Percentiles rank a stretch among this genome's conserved stretches.
Conservation (phyloP, 305 asterid genomes). For the Lippia alba region DNA sequence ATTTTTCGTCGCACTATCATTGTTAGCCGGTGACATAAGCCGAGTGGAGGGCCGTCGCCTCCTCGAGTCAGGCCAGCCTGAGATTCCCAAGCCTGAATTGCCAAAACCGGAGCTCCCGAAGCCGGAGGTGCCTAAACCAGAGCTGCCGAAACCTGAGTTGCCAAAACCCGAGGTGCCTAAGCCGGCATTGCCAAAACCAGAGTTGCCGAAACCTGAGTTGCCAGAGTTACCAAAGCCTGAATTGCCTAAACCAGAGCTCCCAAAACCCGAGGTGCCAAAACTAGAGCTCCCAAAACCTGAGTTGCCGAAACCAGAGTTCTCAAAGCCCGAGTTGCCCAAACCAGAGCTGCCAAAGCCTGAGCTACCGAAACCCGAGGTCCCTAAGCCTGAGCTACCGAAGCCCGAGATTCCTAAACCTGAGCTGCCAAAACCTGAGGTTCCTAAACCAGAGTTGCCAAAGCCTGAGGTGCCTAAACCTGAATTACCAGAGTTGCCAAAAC, state of each 20-base stretch:
- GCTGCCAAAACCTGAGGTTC: too few relatives aligned
- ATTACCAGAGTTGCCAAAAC: too few relatives aligned
- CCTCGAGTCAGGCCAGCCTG: slow-evolving; percentile 31
- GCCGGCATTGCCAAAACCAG: neutral
- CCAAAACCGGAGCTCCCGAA: slow-evolving; percentile 7
- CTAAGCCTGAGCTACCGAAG: too few relatives aligned
- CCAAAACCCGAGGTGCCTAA: slow-evolving; percentile 29
- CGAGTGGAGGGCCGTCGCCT: slow-evolving; percentile 31
- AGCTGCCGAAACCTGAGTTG: slow-evolving; percentile 5
- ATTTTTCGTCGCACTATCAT: slow-evolving; percentile 8
- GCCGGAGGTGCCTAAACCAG: slow-evolving; percentile 2
- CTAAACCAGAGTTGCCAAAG: too few relatives aligned
- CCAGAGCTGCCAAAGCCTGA: neutral
- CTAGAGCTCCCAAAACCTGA: neutral
- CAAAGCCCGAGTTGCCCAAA: neutral
- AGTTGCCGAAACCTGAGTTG: neutral
- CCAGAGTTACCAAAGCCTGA: neutral
- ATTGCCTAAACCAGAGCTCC: neutral
- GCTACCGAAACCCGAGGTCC: neutral
- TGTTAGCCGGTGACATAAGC: neutral
- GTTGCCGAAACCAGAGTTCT: neutral
- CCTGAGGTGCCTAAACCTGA: too few relatives aligned
- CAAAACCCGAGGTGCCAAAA: slow-evolving; percentile 8
- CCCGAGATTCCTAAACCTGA: too few relatives aligned
- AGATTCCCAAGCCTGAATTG: slow-evolving; percentile 31